Percentiles rank a stretch among this genome's conserved stretches.
These are phyloP conservation scores for Santalum album DNA, from an alignment of 164 flowering plant species.

Conservation along the genomic window DNA sequence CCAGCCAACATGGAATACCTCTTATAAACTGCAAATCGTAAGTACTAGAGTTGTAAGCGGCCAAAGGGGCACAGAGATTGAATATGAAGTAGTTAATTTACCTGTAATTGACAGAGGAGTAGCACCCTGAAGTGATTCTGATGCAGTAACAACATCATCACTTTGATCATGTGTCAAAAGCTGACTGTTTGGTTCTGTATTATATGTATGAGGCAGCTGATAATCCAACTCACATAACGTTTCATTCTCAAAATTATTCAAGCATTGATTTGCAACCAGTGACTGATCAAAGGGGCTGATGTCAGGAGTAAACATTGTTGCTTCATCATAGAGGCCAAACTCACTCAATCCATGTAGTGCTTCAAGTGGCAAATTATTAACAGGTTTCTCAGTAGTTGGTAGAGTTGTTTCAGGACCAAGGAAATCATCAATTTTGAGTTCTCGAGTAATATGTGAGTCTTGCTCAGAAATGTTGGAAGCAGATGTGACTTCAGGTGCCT, in stretches of 20 bases:
- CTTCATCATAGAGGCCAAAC: conserved; percentile 46
- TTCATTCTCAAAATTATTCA: no score
- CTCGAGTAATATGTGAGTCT: conserved; percentile 18
- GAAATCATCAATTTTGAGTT: conserved; percentile 80
- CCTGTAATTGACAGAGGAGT: conserved; percentile 1
- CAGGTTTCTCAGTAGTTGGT: conserved; percentile 7
- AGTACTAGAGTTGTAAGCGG: no score
- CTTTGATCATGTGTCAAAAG: conserved; percentile 35
- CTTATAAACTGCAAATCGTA: no score
- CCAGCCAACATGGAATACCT: no score
- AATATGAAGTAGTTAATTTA: not conserved
- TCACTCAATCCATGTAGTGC: conserved; percentile 38
- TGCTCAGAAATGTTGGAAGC: conserved; percentile 14
- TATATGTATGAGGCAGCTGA: conserved; percentile 17
- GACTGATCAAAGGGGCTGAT: conserved; percentile 12
- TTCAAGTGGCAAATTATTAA: conserved; percentile 16
- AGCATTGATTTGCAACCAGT: conserved; percentile 3
- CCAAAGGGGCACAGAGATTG: no score
- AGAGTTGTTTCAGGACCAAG: conserved; percentile 28
- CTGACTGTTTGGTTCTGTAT: conserved; percentile 18
- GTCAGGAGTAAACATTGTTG: no score
- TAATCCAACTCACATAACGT: conserved; percentile 17
- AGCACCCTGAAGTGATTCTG: conserved; percentile 20
- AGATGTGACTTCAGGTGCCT: conserved; percentile 40
- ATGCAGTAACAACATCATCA: conserved; percentile 7